phyloP scores from a whole-genome alignment of 805 yeast genomes.

The Saccharomyces cerevisiae region DNA sequence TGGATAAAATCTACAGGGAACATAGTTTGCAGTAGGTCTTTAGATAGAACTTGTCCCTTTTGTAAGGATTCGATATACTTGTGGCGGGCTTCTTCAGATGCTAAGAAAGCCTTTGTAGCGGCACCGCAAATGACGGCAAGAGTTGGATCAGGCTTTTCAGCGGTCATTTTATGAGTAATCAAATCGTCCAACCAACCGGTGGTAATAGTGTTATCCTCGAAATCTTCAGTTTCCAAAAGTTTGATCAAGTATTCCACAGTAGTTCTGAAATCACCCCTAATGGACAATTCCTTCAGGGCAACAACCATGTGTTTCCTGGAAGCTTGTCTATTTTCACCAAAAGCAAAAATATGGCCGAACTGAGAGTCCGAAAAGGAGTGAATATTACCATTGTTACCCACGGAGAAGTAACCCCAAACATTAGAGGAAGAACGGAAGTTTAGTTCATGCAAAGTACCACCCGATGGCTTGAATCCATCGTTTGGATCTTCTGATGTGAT shows the following conservation, averaged over 20 bases:
- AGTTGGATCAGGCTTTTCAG: conserved; percentile 90
- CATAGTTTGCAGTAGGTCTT: conserved; percentile 71
- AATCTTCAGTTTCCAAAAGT: conserved; percentile 90
- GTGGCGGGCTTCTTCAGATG: conserved; percentile 57
- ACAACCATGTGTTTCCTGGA: conserved; percentile 99
- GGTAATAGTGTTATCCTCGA: conserved; percentile 91
- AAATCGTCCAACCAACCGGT: conserved; percentile 99
- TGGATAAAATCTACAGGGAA: conserved; percentile 92
- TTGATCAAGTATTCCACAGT: conserved; percentile 95
- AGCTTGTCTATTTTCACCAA: conserved; percentile 96
- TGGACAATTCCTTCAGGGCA: conserved; percentile 90
- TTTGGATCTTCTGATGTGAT: conserved; percentile 99
- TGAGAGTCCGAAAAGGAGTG: conserved; percentile 98
- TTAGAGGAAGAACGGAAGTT: conserved; percentile 95
- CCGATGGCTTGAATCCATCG: conserved; percentile 97
- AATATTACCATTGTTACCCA: conserved; percentile 90
- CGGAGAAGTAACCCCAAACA: conserved; percentile 99
- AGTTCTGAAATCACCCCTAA: conserved; percentile 97
- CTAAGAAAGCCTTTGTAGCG: conserved; percentile 85
- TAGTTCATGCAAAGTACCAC: conserved; percentile 92
- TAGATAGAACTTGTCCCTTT: conserved; percentile 91
- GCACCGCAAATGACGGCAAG: conserved; percentile 96
- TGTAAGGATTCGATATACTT: conserved; percentile 74
- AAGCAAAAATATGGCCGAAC: conserved; percentile 97
- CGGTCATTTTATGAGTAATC: conserved; percentile 86